Conservation (phyloP, 495 filamentous ascomycete genomes). For the Darksidea phi region DNA sequence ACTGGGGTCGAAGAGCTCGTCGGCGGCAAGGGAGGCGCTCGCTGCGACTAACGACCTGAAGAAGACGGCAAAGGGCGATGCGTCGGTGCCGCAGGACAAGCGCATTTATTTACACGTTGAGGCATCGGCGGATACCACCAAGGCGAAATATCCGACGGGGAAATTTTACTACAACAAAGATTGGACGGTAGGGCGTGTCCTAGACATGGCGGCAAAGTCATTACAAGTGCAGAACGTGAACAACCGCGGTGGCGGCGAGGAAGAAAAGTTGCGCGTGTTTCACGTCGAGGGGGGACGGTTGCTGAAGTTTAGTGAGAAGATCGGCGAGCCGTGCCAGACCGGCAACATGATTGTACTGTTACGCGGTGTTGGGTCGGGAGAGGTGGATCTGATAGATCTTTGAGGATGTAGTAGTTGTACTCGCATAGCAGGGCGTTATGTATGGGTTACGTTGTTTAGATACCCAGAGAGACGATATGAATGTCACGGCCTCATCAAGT, state of each 20-base stretch:
- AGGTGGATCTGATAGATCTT: conserved; percentile 50
- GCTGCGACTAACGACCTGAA: conserved; percentile 66
- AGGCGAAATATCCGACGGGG: conserved; percentile 52
- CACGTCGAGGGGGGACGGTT: conserved; percentile 87
- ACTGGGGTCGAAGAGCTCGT: conserved; percentile 4
- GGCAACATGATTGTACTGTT: conserved; percentile 90
- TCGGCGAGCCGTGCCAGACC: conserved; percentile 64
- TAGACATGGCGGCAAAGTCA: conserved; percentile 82
- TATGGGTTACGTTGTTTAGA: neutral
- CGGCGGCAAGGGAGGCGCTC: conserved; percentile 47
- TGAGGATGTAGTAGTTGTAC: neutral
- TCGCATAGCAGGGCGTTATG: neutral
- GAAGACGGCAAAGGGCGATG: conserved; percentile 80
- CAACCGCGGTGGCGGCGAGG: conserved; percentile 74
- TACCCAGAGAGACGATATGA: conserved; percentile 2
- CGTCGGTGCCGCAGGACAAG: conserved; percentile 72
- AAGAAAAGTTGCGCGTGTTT: conserved; percentile 77
- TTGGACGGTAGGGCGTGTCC: conserved; percentile 83
- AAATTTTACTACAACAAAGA: conserved; percentile 82
- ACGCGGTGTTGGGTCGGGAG: conserved; percentile 70
- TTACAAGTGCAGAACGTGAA: conserved; percentile 85
- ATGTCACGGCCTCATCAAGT: neutral
- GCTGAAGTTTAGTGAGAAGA: conserved; percentile 80
- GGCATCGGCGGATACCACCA: conserved; percentile 74
- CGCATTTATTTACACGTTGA: conserved; percentile 84